A percentile compares a stretch with the other conserved stretches of the same genome.
These are phyloP conservation scores for Boletus semigastroideus DNA, from an alignment of 1,284 basidiomycete species.

Conservation along the genomic window DNA sequence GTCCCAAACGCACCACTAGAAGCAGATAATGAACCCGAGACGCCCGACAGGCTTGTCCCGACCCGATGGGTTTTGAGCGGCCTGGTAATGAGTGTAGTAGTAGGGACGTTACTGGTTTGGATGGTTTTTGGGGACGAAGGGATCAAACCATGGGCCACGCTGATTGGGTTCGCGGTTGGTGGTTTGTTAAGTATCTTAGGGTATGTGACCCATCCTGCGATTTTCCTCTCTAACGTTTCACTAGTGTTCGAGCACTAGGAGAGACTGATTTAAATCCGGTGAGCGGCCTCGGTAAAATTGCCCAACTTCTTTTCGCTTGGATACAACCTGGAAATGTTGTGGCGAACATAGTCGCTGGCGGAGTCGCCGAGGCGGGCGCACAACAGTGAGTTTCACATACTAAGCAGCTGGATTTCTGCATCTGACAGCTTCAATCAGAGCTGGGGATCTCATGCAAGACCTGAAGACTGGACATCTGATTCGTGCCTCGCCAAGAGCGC, in stretches of 20 bases:
- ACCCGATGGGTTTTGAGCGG: conserved; percentile 76
- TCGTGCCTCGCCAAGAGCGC: conserved; percentile 81
- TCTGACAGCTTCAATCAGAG: conserved; percentile 45
- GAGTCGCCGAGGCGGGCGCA: conserved; percentile 94
- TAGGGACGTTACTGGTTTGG: conserved; percentile 84
- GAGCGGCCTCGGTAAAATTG: conserved; percentile 92
- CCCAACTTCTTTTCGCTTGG: conserved; percentile 91
- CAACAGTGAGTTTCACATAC: conserved; percentile 67
- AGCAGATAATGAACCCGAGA: conserved; percentile 74
- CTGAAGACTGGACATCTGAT: conserved; percentile 93
- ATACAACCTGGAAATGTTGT: conserved; percentile 93
- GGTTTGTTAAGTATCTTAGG: conserved; percentile 85
- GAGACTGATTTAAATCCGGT: conserved; percentile 95
- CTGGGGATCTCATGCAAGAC: conserved; percentile 98
- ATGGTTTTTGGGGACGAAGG: conserved; percentile 85
- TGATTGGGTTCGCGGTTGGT: conserved; percentile 83
- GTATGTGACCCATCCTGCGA: conserved; percentile 42
- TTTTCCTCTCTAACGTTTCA: conserved; percentile 10
- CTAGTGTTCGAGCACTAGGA: conserved; percentile 84
- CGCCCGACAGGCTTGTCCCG: conserved; percentile 80
- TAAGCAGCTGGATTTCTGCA: neutral
- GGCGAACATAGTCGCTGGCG: conserved; percentile 95
- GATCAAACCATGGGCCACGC: conserved; percentile 92
- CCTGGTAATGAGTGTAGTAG: conserved; percentile 56
- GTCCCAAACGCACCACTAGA: conserved; percentile 22